These are phyloP conservation scores for Gelatoporia subvermispora DNA, from an alignment of 768 basidiomycete species.

Conservation along the genomic window DNA sequence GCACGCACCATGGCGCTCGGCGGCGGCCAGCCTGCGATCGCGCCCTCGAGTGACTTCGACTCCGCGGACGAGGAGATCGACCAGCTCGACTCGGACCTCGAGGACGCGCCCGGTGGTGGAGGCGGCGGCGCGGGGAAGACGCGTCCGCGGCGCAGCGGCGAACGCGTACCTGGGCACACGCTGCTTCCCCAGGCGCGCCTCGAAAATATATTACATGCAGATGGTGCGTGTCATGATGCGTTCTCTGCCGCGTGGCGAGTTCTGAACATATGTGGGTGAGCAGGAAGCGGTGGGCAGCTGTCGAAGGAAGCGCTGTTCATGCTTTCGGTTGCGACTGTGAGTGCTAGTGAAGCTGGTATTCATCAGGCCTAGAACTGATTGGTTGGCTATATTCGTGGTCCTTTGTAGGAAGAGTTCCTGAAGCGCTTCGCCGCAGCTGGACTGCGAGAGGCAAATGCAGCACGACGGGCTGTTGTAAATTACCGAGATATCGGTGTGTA, in stretches of 20 bases:
- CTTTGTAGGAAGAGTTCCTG: constrained; percentile 77
- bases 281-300: constrained; percentile 43
- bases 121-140: constrained; percentile 11
- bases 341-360: constrained; percentile 14
- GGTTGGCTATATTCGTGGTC: background rate
- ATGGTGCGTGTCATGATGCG: constrained; percentile 43
- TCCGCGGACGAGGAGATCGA: constrained; percentile 59
- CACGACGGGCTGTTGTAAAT: constrained; percentile 52
- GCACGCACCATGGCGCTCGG: no score
- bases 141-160: constrained; percentile 28
- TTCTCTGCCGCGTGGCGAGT: background rate
- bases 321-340: constrained; percentile 71
- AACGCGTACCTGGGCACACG: constrained; percentile 60
- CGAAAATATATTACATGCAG: constrained; percentile 75
- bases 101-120: constrained; percentile 15
- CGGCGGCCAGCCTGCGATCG: no score
- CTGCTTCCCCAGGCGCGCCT: constrained; percentile 61
- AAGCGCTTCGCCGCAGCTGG: constrained; percentile 70
- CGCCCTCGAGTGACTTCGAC: constrained; percentile 8
- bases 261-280: background rate
- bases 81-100: constrained; percentile 58
- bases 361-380: background rate
- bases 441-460: constrained; percentile 56
- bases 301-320: constrained; percentile 75
- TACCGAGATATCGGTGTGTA: constrained; percentile 77